Conservation (phyloP, 169 alveolate species). For the Eimeria praecox region DNA sequence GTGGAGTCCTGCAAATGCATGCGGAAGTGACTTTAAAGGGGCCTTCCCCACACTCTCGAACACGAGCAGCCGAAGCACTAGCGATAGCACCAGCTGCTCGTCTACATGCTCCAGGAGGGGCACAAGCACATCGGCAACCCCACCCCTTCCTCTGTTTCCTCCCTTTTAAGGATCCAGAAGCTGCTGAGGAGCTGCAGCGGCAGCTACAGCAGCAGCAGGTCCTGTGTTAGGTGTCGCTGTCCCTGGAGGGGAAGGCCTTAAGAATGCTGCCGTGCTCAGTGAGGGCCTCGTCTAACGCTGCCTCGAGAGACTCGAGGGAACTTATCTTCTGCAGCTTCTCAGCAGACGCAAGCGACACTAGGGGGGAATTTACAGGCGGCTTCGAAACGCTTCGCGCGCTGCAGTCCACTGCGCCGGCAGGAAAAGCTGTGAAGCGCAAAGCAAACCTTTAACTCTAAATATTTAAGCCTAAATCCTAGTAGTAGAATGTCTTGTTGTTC, state of each 20-base stretch:
- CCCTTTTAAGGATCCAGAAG: background rate
- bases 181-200: background rate
- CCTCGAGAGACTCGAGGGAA: constrained; percentile 48
- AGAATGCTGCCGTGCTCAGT: constrained; percentile 56
- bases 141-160: background rate
- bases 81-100: background rate
- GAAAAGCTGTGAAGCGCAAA: background rate
- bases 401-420: background rate
- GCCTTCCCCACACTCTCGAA: background rate
- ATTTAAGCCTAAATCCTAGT: background rate
- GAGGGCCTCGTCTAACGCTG: constrained; percentile 50
- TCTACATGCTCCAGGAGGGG: background rate
- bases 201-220: background rate
- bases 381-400: constrained; percentile 6
- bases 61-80: background rate
- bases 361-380: background rate
- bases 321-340: constrained; percentile 30
- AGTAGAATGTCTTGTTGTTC: background rate
- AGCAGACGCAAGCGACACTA: constrained; percentile 7
- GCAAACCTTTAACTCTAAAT: background rate
- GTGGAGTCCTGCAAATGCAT: background rate
- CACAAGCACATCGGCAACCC: background rate
- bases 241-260: constrained; percentile 42
- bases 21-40: background rate
- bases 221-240: constrained; percentile 17